Evolutionary conservation across 371 early-diverging fungal species (phyloP).

Genomic region (Apophysomyces elegans): DNA sequence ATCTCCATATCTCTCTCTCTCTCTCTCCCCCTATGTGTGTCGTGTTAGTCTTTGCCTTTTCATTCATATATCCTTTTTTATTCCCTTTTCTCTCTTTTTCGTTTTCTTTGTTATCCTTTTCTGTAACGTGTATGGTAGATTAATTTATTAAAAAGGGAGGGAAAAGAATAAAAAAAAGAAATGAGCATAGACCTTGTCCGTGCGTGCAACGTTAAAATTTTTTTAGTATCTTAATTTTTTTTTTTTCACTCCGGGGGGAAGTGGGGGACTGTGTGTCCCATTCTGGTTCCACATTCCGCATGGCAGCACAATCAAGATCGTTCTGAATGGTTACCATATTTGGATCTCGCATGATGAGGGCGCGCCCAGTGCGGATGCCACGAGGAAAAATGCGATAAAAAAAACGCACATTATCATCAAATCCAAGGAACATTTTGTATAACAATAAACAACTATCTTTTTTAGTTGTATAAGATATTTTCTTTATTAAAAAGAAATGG

Average conservation of each 20-base stretch:
- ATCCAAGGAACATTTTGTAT: background rate
- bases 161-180: background rate
- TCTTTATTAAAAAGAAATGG: background rate
- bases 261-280: background rate
- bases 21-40: no score
- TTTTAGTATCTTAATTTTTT: no score
- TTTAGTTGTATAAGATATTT: background rate
- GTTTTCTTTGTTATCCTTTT: background rate
- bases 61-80: background rate
- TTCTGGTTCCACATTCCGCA: constrained; percentile 9
- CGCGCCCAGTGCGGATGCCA: background rate
- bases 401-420: background rate
- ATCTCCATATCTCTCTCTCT: no score
- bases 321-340: constrained; percentile 12
- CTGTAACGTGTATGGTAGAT: background rate
- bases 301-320: constrained; percentile 10
- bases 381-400: background rate
- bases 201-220: background rate
- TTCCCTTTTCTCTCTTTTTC: background rate
- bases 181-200: background rate
- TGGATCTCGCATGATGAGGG: background rate
- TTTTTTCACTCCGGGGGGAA: background rate
- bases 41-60: background rate
- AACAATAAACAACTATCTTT: background rate
- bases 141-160: background rate